Evolutionary conservation across 1,284 basidiomycete species (phyloP).

Genomic region (Rugosomyces carneus): DNA sequence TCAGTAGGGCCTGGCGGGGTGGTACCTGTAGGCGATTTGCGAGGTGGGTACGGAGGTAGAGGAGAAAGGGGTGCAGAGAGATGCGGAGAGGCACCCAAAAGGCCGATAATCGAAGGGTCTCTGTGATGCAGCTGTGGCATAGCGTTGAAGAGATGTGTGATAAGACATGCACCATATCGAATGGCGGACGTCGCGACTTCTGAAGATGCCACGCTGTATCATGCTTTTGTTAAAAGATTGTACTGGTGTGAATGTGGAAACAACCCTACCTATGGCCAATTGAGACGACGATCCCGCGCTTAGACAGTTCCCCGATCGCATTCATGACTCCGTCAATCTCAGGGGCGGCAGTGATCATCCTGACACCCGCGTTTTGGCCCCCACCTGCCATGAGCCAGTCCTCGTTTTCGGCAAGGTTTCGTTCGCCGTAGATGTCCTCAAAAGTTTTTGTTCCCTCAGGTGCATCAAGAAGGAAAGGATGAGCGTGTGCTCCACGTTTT

Average conservation of each 20-base stretch:
- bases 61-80: slow-evolving; percentile 35
- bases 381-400: slow-evolving; percentile 56
- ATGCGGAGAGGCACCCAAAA: slow-evolving; percentile 73
- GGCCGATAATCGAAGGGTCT: slow-evolving; percentile 82
- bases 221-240: neutral
- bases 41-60: slow-evolving; percentile 18
- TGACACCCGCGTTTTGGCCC: slow-evolving; percentile 50
- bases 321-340: slow-evolving; percentile 80
- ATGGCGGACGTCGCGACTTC: slow-evolving; percentile 66
- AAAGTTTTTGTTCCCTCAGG: slow-evolving; percentile 56
- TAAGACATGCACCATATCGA: slow-evolving; percentile 68
- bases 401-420: slow-evolving; percentile 54
- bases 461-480: slow-evolving; percentile 62
- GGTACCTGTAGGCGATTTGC: slow-evolving; percentile 8
- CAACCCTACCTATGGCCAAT: slow-evolving; percentile 76
- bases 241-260: neutral
- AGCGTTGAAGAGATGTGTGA: slow-evolving; percentile 91
- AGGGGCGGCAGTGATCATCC: slow-evolving; percentile 83
- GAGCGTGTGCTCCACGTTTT: slow-evolving; percentile 78
- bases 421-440: slow-evolving; percentile 67
- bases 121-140: slow-evolving; percentile 86
- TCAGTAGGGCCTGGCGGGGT: neutral
- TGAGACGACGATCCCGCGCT: slow-evolving; percentile 71
- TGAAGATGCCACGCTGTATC: slow-evolving; percentile 59
- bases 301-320: slow-evolving; percentile 53